phyloP scores from a whole-genome alignment of 2,329 filamentous ascomycete species.

The Hypoxylon sp. region DNA sequence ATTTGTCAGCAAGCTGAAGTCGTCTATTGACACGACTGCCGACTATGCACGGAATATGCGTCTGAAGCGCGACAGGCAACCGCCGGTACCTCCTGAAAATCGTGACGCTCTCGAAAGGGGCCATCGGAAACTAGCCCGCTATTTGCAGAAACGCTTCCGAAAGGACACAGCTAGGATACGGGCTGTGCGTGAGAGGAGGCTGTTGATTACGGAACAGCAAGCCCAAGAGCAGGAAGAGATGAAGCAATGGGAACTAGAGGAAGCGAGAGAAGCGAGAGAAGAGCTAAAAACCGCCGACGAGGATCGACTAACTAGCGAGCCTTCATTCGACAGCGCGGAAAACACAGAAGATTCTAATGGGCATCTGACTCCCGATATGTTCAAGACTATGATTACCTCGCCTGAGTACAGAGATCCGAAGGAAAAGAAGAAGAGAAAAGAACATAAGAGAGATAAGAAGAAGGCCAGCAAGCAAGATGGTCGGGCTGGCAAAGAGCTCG shows the following conservation, averaged over 20 bases:
- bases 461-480: slow-evolving; percentile 3
- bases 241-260: neutral
- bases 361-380: slow-evolving; percentile 14
- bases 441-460: slow-evolving; percentile 2
- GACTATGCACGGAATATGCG: slow-evolving; percentile 35
- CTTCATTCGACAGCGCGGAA: neutral
- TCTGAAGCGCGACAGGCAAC: slow-evolving; percentile 27
- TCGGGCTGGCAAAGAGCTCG: neutral
- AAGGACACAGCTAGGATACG: slow-evolving; percentile 21
- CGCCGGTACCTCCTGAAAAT: slow-evolving; percentile 6
- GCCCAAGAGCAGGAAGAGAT: neutral
- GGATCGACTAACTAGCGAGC: slow-evolving; percentile 6
- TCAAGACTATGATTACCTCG: slow-evolving; percentile 22
- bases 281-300: neutral
- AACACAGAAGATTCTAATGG: neutral
- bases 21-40: slow-evolving; percentile 12
- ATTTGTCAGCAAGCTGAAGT: slow-evolving; percentile 39
- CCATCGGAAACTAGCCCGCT: slow-evolving; percentile 14
- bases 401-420: neutral
- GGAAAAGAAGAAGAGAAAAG: slow-evolving; percentile 1
- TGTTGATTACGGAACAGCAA: neutral
- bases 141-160: slow-evolving; percentile 21
- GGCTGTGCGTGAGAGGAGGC: slow-evolving; percentile 29
- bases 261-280: neutral
- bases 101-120: slow-evolving; percentile 12